These are phyloP conservation scores for Coemansia sp. DNA, from an alignment of 192 early-diverging fungal species.

Conservation along the genomic window DNA sequence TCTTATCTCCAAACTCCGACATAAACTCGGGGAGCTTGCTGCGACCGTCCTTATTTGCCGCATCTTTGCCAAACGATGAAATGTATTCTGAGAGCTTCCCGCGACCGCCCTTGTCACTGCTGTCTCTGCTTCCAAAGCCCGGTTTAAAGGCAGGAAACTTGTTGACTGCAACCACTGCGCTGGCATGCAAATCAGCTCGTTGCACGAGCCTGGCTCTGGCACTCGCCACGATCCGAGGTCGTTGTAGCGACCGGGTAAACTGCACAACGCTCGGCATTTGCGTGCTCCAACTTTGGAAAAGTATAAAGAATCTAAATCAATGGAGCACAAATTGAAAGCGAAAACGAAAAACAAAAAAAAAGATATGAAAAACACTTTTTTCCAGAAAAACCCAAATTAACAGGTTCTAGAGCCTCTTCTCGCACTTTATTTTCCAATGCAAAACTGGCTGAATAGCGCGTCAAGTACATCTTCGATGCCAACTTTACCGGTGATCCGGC, in stretches of 20 bases:
- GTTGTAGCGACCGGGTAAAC: background rate
- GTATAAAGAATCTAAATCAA: too few relatives aligned
- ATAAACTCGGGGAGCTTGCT: background rate
- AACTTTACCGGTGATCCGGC: constrained; percentile 69
- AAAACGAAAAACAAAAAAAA: too few relatives aligned
- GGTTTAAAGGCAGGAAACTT: background rate
- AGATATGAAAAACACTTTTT: too few relatives aligned
- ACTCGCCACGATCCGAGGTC: background rate
- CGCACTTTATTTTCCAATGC: constrained; percentile 68
- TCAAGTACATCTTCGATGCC: constrained; percentile 76
- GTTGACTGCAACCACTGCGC: background rate
- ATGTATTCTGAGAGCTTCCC: background rate
- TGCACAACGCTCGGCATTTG: background rate
- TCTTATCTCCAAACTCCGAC: background rate
- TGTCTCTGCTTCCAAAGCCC: background rate
- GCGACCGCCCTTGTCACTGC: background rate
- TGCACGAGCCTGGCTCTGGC: background rate
- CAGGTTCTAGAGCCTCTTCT: too few relatives aligned
- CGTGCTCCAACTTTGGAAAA: too few relatives aligned
- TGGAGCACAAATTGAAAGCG: too few relatives aligned
- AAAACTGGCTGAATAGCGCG: constrained; percentile 72
- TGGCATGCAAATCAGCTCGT: background rate
- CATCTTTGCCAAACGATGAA: background rate
- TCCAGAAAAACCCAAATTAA: too few relatives aligned
- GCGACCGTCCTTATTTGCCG: background rate